Evolutionary conservation across 2,329 filamentous ascomycete genomes (phyloP), one percentile per base, ranked within the genome.

Genomic region (Sporothrix dimorphospora): DNA sequence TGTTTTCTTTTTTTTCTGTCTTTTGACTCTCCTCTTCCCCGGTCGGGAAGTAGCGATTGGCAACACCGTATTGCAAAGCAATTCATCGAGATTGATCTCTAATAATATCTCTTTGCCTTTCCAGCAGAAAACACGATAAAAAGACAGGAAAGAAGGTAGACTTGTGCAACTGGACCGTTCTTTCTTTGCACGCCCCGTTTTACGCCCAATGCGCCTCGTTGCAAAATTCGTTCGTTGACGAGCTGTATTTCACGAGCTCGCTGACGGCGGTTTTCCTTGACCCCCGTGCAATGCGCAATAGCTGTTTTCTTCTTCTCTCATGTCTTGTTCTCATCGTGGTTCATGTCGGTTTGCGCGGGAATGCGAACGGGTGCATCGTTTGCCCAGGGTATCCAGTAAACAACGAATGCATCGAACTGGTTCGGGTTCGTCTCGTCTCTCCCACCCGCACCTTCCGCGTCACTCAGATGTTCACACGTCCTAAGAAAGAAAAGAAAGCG

Each of bases 161-260:
- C n/a, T 6, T 45, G 49, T 69, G 38, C 19, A 34, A 69, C 67
- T 69, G 67, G 67, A 42, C 66, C 49, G 66, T 55, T 69, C 66
- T 14, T 69, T 69, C 66, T 53, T 57, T 21, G 67, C 67, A 21
- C 30, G 6, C 27, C 65, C 49, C 49, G 66, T 53, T 68, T 53
- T 21, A 68, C 66, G 49, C 53, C 42, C 30, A 69, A 57, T 57
- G 34, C 66, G 66, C 66, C 49, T 16, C 34, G 19, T 63, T 45
- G 16, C 9, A 24, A 16, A 51, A 38, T 21, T 14, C 27, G 24
- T 38, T 16, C 65, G 65, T 67, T 49, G 45, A 38, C 27, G 24
- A 51, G 45, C 53, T 16, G 27, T 24, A 55, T 5, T 14, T 55
- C 24, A 55, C 47, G 9, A 21, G 7, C 6, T 21, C 19, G 7